phyloP scores from a whole-genome alignment of 169 alveolate genomes.

The Theileria luwenshuni region DNA sequence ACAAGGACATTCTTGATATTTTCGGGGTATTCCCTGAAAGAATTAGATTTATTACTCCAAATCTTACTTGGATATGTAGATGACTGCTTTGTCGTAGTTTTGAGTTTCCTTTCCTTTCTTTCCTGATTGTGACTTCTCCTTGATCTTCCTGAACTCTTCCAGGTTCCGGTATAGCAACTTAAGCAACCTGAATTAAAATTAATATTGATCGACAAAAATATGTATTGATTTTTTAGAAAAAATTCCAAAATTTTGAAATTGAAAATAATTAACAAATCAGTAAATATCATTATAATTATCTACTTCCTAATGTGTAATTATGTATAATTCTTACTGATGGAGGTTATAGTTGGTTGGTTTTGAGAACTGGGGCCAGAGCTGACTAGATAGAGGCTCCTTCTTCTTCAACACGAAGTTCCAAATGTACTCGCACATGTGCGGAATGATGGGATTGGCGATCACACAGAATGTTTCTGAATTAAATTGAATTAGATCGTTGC shows the following conservation, averaged over 20 bases:
- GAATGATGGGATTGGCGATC: conserved; percentile 86
- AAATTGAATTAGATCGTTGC: background rate
- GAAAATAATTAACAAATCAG: too few species aligned
- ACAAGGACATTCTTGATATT: conserved; percentile 36
- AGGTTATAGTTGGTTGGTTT: conserved; percentile 66
- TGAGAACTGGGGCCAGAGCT: conserved; percentile 81
- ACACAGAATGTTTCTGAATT: conserved; percentile 77
- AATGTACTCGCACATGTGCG: conserved; percentile 89
- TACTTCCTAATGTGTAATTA: conserved; percentile 3
- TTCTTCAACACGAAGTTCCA: conserved; percentile 84
- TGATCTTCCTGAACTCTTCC: conserved; percentile 60
- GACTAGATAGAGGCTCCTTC: conserved; percentile 68
- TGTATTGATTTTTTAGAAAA: too few species aligned
- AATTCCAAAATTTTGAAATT: too few species aligned
- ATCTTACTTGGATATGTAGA: conserved; percentile 54
- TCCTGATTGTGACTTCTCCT: conserved; percentile 57
- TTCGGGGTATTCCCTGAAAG: conserved; percentile 54
- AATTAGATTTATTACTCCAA: background rate
- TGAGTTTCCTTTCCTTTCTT: conserved; percentile 14
- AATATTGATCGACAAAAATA: background rate
- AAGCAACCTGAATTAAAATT: conserved; percentile 1
- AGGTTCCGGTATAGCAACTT: conserved; percentile 47
- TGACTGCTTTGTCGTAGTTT: conserved; percentile 53
- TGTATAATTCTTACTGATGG: conserved; percentile 60
- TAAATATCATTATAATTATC: too few species aligned